These are phyloP conservation scores for Botryotinia narcissicola DNA, from an alignment of 2,329 filamentous ascomycete species.

Conservation along the genomic window DNA sequence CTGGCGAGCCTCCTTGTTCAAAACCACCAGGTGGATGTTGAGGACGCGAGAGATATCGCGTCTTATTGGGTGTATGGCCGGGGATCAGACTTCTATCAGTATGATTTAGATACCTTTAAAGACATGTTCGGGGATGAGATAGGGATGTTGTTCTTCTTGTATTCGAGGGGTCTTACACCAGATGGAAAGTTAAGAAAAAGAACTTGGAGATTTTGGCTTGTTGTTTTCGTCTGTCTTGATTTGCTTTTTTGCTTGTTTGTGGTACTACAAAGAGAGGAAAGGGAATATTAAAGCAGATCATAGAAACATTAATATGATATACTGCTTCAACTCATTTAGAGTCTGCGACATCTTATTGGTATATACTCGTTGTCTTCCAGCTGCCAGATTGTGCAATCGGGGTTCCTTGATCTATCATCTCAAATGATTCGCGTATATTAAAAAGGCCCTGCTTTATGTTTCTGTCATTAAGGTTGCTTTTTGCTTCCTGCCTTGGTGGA, in stretches of 20 bases:
- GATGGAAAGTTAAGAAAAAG: rapidly evolving
- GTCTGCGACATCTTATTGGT: not conserved
- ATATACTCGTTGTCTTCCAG: not conserved
- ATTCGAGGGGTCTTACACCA: not conserved
- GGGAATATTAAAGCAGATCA: not conserved
- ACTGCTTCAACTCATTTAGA: not conserved
- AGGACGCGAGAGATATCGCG: not conserved
- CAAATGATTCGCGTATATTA: not conserved
- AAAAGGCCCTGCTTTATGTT: not conserved
- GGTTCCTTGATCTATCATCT: not conserved
- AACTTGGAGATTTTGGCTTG: rapidly evolving
- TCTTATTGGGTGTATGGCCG: not conserved
- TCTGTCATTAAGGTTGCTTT: not conserved
- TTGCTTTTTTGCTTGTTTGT: too few relatives aligned
- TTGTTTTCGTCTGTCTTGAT: not conserved
- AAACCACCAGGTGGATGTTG: not conserved
- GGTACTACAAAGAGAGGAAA: too few relatives aligned
- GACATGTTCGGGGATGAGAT: not conserved
- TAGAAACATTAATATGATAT: not conserved
- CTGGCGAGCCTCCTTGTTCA: not conserved
- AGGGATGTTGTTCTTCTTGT: slow-evolving; percentile 4
- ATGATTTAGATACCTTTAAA: slow-evolving; percentile 3
- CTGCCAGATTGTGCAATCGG: not conserved
- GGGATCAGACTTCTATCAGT: slow-evolving; percentile 12
- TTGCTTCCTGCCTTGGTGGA: not conserved